Base-by-base conservation (phyloP, 2,329 filamentous ascomycete species). In the Dactylellina parvicollis region DNA sequence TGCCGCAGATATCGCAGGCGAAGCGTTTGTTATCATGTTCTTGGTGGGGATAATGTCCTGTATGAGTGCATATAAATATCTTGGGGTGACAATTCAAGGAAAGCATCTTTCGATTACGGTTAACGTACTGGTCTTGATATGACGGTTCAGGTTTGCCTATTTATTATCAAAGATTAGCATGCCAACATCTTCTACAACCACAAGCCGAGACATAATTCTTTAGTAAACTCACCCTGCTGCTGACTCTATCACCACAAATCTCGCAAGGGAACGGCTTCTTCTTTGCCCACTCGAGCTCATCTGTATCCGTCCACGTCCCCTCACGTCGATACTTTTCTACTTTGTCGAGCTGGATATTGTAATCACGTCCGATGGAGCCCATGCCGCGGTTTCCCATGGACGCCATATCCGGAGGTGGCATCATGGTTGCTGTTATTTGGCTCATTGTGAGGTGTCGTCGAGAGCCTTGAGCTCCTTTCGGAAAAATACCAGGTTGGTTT, bases 261-360 rank as follows among this genome's bases (percentile, higher is more conserved):
- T 77, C 76, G 42, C 76, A 78, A 36, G 75, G 75, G 46, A 77
- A 77, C 18, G 76, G 76, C 38, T 78, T 78, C 60, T 76, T 78
- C 50, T 74, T 76, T 32, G 75, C 74, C 76, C 76, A 78, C 55
- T 76, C 69, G 20, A 74, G 69, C 46, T 78, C 76, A 50, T 78
- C 76, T 26, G 77, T 74, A 22, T 75, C 76, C 14, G 76, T 77
- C 76, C 76, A 78, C 38, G 67, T 78, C 10, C 76, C 76, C 47
- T 76, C 72, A 3, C 75, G 75, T 32, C 75, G 76, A 44, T 78
- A 76, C 28, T 78, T 77, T 30, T 76, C 65, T 20, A 78, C 76
- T 59, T 78, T 76, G 30, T 78, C 77, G 14, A 77, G 75, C 42
- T 78, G 76, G 44, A 78, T 78, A 52, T 78, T 76, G 54, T 75